phyloP scores from a whole-genome alignment of 345 rosid genomes.

The Gossypium bickii region DNA sequence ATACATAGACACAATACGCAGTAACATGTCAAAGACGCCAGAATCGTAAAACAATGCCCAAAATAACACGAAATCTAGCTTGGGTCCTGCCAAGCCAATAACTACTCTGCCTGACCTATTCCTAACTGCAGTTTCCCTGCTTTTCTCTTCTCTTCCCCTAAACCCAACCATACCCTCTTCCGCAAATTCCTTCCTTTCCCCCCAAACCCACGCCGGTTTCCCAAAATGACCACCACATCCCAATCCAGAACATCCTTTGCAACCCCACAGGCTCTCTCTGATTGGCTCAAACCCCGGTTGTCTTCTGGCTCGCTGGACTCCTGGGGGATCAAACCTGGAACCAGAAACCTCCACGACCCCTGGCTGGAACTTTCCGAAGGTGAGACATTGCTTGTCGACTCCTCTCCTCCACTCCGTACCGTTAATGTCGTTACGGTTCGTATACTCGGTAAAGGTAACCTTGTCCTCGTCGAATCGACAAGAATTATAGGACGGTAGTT shows the following conservation, averaged over 20 bases:
- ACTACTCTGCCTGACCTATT: conserved; percentile 34
- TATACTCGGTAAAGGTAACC: conserved; percentile 35
- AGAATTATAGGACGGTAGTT: conserved; percentile 70
- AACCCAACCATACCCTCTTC: conserved; percentile 14
- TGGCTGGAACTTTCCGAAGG: conserved; percentile 89
- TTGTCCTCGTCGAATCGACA: conserved; percentile 64
- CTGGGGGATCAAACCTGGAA: conserved; percentile 90
- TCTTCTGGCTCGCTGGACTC: conserved; percentile 76
- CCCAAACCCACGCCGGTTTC: conserved; percentile 41
- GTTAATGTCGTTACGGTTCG: conserved; percentile 66
- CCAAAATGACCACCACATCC: conserved; percentile 44
- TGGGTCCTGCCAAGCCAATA: conserved; percentile 4
- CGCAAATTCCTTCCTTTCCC: conserved; percentile 32
- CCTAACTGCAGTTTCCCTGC: conserved; percentile 34
- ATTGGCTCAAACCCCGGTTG: conserved; percentile 76
- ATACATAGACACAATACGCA: not conserved
- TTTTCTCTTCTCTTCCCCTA: conserved; percentile 38
- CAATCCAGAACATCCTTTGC: conserved; percentile 38
- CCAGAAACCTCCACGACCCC: conserved; percentile 92
- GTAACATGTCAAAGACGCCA: not conserved
- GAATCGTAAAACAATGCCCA: not conserved
- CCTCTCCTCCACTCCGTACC: conserved; percentile 68
- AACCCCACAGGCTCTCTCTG: conserved; percentile 73
- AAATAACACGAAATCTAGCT: not conserved
- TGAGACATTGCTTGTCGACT: conserved; percentile 60